Base-by-base conservation (phyloP, 306 rosid species). In the Macrotyloma uniflorum region DNA sequence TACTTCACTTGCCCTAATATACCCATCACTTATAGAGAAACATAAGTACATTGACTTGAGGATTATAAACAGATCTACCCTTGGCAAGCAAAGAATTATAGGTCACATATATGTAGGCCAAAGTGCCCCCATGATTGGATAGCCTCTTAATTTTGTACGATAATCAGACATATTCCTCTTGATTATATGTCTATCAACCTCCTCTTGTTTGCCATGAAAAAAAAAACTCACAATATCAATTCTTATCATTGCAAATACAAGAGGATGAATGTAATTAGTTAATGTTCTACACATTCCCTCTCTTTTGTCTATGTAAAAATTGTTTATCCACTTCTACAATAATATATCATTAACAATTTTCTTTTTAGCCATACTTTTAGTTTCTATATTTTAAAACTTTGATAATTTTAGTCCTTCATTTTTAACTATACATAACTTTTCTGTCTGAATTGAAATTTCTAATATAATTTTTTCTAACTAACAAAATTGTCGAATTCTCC, bases 71-170 rank as follows among this genome's bases (percentile, higher is more conserved):
- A 81, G 49, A 77, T 46, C 76, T 74, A 66, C 74, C 74, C 74
- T 80, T 76, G 26, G 55, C 20, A 58, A 76, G 42, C 42, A 74
- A 19, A 67, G 24, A 80, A 73, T 81, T 83, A 22, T 26, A 13
- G 13, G 80, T 66, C 83, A 75, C 61, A 30, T 55, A 63, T 28
- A 38, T 66, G 79, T 80, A 75, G 78, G 75, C 45, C 83, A 76
- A 81, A 81, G 83, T 71, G 80, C 68, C 67, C 67, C 74, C 82
- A 76, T 84, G 81, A 76, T 76, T 78, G 75, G 80, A 86, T 83
- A 38, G 85, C 47, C 46, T 1, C 84, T 82, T 82, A 68, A 72
- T 74, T 82, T 79, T 82, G 82, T 77, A 82, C 73, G 57, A 55
- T 16, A 19, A 74, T 18, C 55, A 73, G 63, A 78, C 87, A 75